These are phyloP conservation scores for Pelargonium myrrhifolium DNA, from an alignment of 441 rosid genomes.

Conservation along the genomic window DNA sequence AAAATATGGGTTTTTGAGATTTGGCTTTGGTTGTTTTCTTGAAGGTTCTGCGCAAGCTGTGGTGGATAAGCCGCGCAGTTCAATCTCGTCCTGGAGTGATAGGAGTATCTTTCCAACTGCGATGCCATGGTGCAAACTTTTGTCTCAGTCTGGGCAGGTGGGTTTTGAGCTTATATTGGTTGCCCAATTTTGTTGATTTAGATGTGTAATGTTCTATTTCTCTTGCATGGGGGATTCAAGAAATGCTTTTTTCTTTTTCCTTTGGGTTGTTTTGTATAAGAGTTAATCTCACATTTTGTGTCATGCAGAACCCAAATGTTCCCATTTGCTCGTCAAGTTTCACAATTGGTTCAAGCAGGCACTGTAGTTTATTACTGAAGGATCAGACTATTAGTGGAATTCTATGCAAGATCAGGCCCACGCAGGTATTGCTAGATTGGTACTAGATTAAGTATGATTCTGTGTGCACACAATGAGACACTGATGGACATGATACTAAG, in stretches of 20 bases:
- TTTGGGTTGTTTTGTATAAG: neutral
- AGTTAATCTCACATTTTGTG: constrained; percentile 11
- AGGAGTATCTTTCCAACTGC: neutral
- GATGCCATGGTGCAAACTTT: constrained; percentile 71
- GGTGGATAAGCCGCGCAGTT: constrained; percentile 50
- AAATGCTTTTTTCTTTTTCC: neutral
- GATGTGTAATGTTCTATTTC: neutral
- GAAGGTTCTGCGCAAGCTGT: constrained; percentile 44
- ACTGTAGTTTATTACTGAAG: constrained; percentile 43
- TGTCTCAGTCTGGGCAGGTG: constrained; percentile 81
- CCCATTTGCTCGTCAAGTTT: constrained; percentile 30
- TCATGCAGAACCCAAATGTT: constrained; percentile 50
- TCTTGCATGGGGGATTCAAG: neutral
- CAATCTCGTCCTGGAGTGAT: constrained; percentile 38
- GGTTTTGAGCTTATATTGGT: constrained; percentile 6
- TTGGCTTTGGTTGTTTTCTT: constrained; percentile 8
- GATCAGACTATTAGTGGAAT: constrained; percentile 40
- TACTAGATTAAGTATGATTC: constrained; percentile 10
- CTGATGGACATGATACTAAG: neutral
- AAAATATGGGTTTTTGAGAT: constrained; percentile 13
- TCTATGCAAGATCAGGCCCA: constrained; percentile 59
- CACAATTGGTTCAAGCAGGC: constrained; percentile 51
- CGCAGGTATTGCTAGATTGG: constrained; percentile 39
- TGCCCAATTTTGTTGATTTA: neutral
- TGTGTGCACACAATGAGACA: neutral